These are phyloP conservation scores for Pythium pectinolyticum DNA, from an alignment of 352 stramenopile genomes.

Conservation along the genomic window DNA sequence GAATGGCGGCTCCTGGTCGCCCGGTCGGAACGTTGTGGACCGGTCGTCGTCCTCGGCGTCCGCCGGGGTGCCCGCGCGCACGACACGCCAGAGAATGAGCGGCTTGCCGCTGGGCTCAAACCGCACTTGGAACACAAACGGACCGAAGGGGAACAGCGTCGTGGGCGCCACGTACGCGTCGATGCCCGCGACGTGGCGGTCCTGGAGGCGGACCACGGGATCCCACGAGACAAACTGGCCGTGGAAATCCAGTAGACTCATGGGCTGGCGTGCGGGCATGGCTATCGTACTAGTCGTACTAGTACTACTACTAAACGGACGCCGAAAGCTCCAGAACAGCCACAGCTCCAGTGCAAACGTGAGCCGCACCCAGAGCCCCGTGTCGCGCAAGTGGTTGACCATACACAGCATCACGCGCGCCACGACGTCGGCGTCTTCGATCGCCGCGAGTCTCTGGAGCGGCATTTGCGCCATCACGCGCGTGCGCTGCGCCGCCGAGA, in stretches of 20 bases:
- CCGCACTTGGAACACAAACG: constrained; percentile 44
- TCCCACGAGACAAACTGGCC: constrained; percentile 45
- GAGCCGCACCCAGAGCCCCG: constrained; percentile 56
- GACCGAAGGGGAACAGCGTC: constrained; percentile 36
- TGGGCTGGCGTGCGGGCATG: constrained; percentile 8
- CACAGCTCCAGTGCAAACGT: constrained; percentile 41
- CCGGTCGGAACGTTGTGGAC: not conserved
- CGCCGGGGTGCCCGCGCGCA: constrained; percentile 14
- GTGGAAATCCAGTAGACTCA: constrained; percentile 51
- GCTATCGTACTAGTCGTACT: no score
- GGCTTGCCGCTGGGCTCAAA: constrained; percentile 34
- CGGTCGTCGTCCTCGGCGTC: constrained; percentile 17
- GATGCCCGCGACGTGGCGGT: constrained; percentile 33
- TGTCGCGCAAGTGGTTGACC: constrained; percentile 40
- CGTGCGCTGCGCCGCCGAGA: constrained; percentile 28
- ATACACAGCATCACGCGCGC: constrained; percentile 41
- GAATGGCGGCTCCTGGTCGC: constrained; percentile 16
- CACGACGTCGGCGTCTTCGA: constrained; percentile 43
- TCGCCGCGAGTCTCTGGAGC: constrained; percentile 30
- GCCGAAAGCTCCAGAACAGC: constrained; percentile 25
- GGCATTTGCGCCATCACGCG: constrained; percentile 37
- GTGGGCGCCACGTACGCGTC: constrained; percentile 30
- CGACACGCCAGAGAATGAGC: constrained; percentile 54
- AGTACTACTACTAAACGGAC: constrained; percentile 21
- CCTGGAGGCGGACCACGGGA: constrained; percentile 36